A percentile compares a stretch with the other conserved stretches of the same genome.
These are phyloP conservation scores for Pseudogymnoascus sp. DNA, from an alignment of 2,329 filamentous ascomycete genomes.

Conservation along the genomic window DNA sequence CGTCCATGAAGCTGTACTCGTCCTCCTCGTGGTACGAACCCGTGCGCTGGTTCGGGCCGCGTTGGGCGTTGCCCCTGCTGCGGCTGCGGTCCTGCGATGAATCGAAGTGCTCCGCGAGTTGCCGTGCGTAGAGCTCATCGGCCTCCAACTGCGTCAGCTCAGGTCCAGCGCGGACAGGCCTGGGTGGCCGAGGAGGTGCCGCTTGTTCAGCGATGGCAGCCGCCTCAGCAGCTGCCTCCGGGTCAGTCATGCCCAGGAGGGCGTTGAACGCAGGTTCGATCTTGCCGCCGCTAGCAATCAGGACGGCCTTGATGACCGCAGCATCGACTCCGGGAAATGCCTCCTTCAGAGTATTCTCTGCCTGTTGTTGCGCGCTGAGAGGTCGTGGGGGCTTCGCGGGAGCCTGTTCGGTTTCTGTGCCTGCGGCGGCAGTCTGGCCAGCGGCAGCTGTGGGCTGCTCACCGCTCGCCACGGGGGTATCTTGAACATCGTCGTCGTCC, in stretches of 20 bases:
- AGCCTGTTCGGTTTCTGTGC: slow-evolving; percentile 39
- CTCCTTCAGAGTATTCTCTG: slow-evolving; percentile 80
- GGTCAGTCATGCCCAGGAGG: slow-evolving; percentile 73
- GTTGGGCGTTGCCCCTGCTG: slow-evolving; percentile 34
- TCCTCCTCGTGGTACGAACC: slow-evolving; percentile 45
- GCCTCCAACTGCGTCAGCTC: slow-evolving; percentile 74
- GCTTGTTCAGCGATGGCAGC: slow-evolving; percentile 52
- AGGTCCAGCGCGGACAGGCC: slow-evolving; percentile 49
- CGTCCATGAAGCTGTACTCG: slow-evolving; percentile 89
- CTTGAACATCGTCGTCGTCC: slow-evolving; percentile 62
- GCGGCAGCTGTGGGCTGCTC: slow-evolving; percentile 30
- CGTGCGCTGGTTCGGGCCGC: slow-evolving; percentile 40
- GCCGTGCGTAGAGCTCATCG: slow-evolving; percentile 85
- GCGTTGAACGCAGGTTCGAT: slow-evolving; percentile 95
- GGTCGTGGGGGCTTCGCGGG: slow-evolving; percentile 83
- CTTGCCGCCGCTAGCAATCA: slow-evolving; percentile 75
- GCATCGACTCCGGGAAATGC: slow-evolving; percentile 82
- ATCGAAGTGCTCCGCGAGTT: slow-evolving; percentile 80
- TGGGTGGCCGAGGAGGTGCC: slow-evolving; percentile 76
- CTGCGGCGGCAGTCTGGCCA: slow-evolving; percentile 32
- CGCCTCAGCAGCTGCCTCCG: slow-evolving; percentile 53
- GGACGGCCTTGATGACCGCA: slow-evolving; percentile 75
- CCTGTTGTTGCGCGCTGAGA: slow-evolving; percentile 71
- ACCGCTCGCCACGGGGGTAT: slow-evolving; percentile 36
- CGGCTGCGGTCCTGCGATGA: slow-evolving; percentile 44